Evolutionary conservation across 2,329 filamentous ascomycete genomes (phyloP).

Genomic region (Aspergillus vadensis): DNA sequence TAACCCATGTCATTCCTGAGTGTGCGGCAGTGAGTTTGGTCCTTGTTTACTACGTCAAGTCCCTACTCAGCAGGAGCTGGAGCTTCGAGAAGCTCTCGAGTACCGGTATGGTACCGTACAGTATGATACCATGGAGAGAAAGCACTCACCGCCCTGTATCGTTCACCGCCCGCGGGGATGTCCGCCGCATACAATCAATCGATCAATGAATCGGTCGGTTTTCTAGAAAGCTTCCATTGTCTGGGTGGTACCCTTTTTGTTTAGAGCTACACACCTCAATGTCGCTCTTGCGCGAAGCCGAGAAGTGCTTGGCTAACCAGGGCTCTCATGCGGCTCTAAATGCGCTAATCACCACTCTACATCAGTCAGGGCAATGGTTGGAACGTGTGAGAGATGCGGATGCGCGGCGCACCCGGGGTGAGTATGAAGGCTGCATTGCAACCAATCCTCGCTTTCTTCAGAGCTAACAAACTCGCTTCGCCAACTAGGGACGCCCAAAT

Average conservation of each 20-base stretch:
- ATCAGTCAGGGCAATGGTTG: slow-evolving; percentile 36
- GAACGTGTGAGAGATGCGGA: slow-evolving; percentile 43
- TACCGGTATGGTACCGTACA: not conserved
- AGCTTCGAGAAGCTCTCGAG: not conserved
- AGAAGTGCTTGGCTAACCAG: slow-evolving; percentile 47
- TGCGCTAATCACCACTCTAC: slow-evolving; percentile 45
- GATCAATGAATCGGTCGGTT: not conserved
- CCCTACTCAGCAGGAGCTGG: not conserved
- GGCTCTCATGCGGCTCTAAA: slow-evolving; percentile 39
- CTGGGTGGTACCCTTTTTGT: not conserved
- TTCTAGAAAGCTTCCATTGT: not conserved
- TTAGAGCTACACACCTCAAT: slow-evolving; percentile 33
- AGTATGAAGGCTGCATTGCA: not conserved
- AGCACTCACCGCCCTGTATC: not conserved
- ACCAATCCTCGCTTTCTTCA: not conserved
- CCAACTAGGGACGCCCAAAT: slow-evolving; percentile 36
- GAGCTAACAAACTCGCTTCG: slow-evolving; percentile 6
- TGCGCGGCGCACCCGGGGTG: slow-evolving; percentile 39
- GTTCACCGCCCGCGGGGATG: slow-evolving; percentile 1
- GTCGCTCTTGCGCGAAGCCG: slow-evolving; percentile 48
- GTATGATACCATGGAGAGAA: not conserved
- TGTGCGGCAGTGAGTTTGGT: not conserved
- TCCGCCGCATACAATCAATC: not conserved
- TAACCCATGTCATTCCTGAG: not conserved
- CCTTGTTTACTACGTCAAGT: not conserved